Percentiles rank a stretch among this genome's conserved stretches.
Evolutionary conservation across 2,329 filamentous ascomycete genomes (phyloP).

Genomic region (Clonostachys chloroleuca): DNA sequence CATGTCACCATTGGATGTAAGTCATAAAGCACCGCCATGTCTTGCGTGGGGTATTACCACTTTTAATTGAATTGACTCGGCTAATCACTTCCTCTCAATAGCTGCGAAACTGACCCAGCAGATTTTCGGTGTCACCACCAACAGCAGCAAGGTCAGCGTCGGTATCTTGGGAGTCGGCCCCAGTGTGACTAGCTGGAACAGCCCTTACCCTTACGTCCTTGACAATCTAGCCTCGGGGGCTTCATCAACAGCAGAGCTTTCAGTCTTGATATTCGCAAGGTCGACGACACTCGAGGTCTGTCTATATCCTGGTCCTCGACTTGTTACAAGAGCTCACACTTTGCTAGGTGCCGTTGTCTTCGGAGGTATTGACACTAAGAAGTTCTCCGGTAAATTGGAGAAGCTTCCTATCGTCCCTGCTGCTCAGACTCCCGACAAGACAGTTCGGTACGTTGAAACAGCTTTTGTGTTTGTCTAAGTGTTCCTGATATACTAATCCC

Average conservation of each 20-base stretch:
- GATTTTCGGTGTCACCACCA: conserved; percentile 26
- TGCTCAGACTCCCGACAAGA: conserved; percentile 22
- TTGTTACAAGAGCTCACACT: not conserved
- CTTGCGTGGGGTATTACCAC: not conserved
- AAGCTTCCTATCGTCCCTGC: conserved; percentile 50
- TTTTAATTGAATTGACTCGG: conserved; percentile 3
- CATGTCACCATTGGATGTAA: conserved; percentile 23
- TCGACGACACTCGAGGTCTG: conserved; percentile 19
- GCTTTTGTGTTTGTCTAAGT: no score
- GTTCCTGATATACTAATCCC: no score
- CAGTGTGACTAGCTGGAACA: conserved; percentile 22
- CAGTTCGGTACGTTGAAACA: conserved; percentile 12
- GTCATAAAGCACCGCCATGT: conserved; percentile 2
- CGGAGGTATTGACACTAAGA: conserved; percentile 52
- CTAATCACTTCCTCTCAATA: conserved; percentile 1
- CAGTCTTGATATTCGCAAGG: conserved; percentile 23
- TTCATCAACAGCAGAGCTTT: conserved; percentile 29
- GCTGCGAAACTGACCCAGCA: conserved; percentile 23
- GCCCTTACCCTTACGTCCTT: conserved; percentile 23
- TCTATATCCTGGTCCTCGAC: not conserved
- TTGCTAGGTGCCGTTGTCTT: conserved; percentile 33
- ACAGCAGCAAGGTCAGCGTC: conserved; percentile 16
- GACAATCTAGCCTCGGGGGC: conserved; percentile 25
- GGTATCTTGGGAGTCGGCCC: conserved; percentile 29
- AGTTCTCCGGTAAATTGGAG: conserved; percentile 47